Conservation (phyloP, 305 asterid species). For the Vinca major region DNA sequence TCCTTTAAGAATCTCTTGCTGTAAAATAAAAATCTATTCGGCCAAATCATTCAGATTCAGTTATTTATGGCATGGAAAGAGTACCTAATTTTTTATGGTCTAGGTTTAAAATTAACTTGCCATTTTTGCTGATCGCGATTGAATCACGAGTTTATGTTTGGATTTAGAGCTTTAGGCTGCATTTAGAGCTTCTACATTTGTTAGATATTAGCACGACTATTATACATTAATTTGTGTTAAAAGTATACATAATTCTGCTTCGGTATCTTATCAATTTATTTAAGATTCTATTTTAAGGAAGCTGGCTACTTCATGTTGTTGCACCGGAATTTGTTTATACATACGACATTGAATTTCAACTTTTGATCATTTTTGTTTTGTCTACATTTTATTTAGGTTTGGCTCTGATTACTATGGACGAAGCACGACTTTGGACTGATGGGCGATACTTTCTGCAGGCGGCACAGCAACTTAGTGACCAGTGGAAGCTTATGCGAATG, state of each 20-base stretch:
- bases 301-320: too few species aligned
- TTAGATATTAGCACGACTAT: not conserved
- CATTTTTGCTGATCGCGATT: too few species aligned
- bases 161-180: too few species aligned
- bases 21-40: not conserved
- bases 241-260: too few species aligned
- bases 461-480: slow-evolving; percentile 58
- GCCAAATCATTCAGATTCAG: not conserved
- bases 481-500: slow-evolving; percentile 94
- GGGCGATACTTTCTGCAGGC: slow-evolving; percentile 96
- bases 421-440: slow-evolving; percentile 92
- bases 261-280: not conserved
- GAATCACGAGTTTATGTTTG: too few species aligned
- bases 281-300: not conserved
- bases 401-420: slow-evolving; percentile 70
- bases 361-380: not conserved
- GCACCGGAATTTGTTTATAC: too few species aligned
- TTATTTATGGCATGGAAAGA: not conserved
- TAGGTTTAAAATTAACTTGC: not conserved
- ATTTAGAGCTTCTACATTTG: not conserved
- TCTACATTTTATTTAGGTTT: slow-evolving; percentile 39
- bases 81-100: not conserved
- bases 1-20: not conserved
- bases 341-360: not conserved
- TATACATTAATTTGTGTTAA: too few species aligned